Conservation (phyloP, 768 basidiomycete genomes). For the Calocybe gangraenosa region DNA sequence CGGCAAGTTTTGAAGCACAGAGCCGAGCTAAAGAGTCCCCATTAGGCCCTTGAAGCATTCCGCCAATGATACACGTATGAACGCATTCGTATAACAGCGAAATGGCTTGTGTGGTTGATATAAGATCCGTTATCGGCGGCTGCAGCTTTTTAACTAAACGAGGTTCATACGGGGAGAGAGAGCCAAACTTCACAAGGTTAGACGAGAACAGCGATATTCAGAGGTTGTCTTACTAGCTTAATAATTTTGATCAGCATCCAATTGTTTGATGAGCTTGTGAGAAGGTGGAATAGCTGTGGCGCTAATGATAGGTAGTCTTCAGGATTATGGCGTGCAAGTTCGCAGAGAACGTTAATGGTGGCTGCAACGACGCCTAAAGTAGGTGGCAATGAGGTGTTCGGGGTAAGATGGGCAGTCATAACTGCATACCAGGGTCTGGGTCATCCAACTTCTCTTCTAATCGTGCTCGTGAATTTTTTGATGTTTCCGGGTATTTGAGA, state of each 20-base stretch:
- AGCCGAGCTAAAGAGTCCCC: constrained; percentile 77
- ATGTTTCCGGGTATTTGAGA: constrained; percentile 77
- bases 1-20: constrained; percentile 91
- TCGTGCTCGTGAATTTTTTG: constrained; percentile 58
- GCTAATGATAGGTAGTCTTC: constrained; percentile 81
- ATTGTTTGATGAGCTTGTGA: constrained; percentile 94
- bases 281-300: constrained; percentile 87
- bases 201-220: background rate
- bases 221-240: constrained; percentile 64
- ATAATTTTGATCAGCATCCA: constrained; percentile 99
- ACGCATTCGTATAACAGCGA: constrained; percentile 98
- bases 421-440: constrained; percentile 53
- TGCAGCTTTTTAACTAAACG: constrained; percentile 93
- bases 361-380: constrained; percentile 83
- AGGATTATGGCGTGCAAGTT: constrained; percentile 79
- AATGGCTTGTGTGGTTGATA: constrained; percentile 92
- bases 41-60: constrained; percentile 81
- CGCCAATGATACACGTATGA: constrained; percentile 95
- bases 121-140: constrained; percentile 91
- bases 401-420: background rate
- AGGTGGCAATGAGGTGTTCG: background rate
- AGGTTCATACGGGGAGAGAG: constrained; percentile 86
- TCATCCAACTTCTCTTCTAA: constrained; percentile 82
- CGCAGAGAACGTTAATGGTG: constrained; percentile 91
- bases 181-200: constrained; percentile 68